Percentiles rank a stretch among this genome's conserved stretches.
These are phyloP conservation scores for Mallotus japonicus DNA, from an alignment of 441 rosid genomes.

Conservation along the genomic window DNA sequence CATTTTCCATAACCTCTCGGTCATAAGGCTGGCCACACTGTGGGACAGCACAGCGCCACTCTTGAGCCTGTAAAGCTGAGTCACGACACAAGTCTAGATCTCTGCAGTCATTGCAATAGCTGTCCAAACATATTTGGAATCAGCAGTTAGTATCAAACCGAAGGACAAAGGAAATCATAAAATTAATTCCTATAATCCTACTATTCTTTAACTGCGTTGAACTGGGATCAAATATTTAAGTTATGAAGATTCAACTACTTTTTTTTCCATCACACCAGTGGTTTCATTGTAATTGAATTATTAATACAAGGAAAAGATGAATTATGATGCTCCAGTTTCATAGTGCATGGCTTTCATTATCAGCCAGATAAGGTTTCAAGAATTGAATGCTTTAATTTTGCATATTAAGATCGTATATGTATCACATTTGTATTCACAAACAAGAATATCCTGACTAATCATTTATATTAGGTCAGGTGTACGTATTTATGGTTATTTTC, in stretches of 20 bases:
- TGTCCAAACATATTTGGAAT: slow-evolving; percentile 35
- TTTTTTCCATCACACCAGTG: neutral
- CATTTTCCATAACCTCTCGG: slow-evolving; percentile 75
- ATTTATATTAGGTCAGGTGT: neutral
- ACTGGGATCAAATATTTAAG: too few species aligned
- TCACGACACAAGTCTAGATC: slow-evolving; percentile 89
- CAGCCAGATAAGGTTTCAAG: neutral
- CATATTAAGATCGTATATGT: neutral
- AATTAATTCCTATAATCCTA: neutral
- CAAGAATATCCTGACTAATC: neutral
- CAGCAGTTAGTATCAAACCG: slow-evolving; percentile 9
- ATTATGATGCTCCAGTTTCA: neutral
- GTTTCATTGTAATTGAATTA: neutral
- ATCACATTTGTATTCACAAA: neutral
- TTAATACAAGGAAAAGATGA: neutral
- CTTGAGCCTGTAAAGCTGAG: slow-evolving; percentile 59
- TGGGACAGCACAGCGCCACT: slow-evolving; percentile 82
- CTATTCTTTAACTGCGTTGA: neutral
- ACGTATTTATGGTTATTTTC: neutral
- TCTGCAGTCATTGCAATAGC: slow-evolving; percentile 93
- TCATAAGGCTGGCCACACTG: slow-evolving; percentile 90
- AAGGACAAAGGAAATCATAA: neutral
- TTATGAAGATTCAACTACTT: neutral
- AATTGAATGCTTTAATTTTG: neutral
- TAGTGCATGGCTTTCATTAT: neutral